Evolutionary conservation across 75 land plant genomes (phyloP), one percentile per base, ranked within the genome.

Genomic region (Chamaecyparis obtusa): DNA sequence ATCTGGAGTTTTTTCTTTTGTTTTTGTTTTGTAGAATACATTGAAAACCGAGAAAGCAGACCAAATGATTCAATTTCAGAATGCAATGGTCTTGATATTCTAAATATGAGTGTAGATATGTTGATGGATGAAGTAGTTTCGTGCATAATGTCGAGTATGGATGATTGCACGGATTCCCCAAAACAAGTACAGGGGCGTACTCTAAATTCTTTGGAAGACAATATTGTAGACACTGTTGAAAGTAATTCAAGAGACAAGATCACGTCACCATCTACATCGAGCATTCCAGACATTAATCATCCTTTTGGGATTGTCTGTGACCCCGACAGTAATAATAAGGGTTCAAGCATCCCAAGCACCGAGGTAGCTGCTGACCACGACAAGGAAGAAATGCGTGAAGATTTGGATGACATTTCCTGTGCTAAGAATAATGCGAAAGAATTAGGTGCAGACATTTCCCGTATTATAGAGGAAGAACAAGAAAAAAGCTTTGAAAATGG

Each of bases 41-140:
- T 21, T 80, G 83, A 80, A 80, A 24, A 80, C 7, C 83, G 8
- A 46, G 49, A 80, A 43, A 24, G n/a, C 21, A 24, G 9, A 37
- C 48, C 83, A 43, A 80, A 2, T 80, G 2, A 24, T 27, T 24
- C 49, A 27, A 27, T n/a, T 80, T 80, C 46, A 43, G 30, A 9
- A 43, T 1, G 2, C 49, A 44, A 2, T 80, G 30, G 46, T 10
- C 44, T 41, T 44, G 83, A 80, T 80, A 27, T 44, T 80, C 24
- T 41, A 21, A 80, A 80, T 2, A 80, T 80, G 83, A 80, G 83
- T 44, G 83, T 80, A 46, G 83, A 80, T 27, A 43, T 27, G 24
- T 80, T 80, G 49, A 80, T 44, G 83, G 83, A 43, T 21, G 83
- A 80, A 80, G 83, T 80, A 80, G 83, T 80, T 80, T 80, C 49